These are phyloP conservation scores for Torrubiellomyces zombiae DNA, from an alignment of 2,329 filamentous ascomycete species.

Conservation along the genomic window DNA sequence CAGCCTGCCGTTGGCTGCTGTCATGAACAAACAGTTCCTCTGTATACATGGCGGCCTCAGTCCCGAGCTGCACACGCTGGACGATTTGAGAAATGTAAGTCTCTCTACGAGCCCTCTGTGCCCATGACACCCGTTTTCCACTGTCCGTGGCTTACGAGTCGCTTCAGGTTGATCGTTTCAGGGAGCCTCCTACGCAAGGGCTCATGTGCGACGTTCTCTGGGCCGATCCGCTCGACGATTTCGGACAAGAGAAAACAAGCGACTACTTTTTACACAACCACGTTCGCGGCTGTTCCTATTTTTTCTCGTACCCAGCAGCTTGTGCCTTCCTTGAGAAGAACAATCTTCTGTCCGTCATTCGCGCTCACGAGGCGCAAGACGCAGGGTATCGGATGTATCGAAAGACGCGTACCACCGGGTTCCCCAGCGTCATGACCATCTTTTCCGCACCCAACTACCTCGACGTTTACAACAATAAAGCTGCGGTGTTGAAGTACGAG, in stretches of 20 bases:
- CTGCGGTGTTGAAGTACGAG: slow-evolving; percentile 95
- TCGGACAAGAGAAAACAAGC: slow-evolving; percentile 94
- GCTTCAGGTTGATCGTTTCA: slow-evolving; percentile 80
- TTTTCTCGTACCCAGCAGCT: slow-evolving; percentile 95
- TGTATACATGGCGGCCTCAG: slow-evolving; percentile 96
- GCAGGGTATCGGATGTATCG: slow-evolving; percentile 98
- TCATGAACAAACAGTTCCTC: slow-evolving; percentile 99
- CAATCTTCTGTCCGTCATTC: slow-evolving; percentile 90
- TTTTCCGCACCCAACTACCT: slow-evolving; percentile 98
- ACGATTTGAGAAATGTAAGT: slow-evolving; percentile 75
- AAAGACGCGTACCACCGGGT: slow-evolving; percentile 93
- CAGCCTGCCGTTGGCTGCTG: slow-evolving; percentile 74
- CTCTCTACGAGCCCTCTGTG: too few relatives aligned
- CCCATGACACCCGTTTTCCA: slow-evolving; percentile 1
- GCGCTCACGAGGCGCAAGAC: slow-evolving; percentile 95
- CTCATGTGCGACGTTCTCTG: slow-evolving; percentile 99
- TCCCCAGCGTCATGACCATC: slow-evolving; percentile 99
- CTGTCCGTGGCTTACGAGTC: slow-evolving; percentile 7
- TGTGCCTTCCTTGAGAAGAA: slow-evolving; percentile 98
- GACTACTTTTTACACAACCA: slow-evolving; percentile 98
- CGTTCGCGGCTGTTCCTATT: slow-evolving; percentile 95
- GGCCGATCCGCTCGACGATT: slow-evolving; percentile 96
- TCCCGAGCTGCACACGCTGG: slow-evolving; percentile 87
- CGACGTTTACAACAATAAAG: slow-evolving; percentile 99
- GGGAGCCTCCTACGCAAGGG: slow-evolving; percentile 90